A percentile compares a stretch with the other conserved stretches of the same genome.
These are phyloP conservation scores for Trypanosoma mega DNA, from an alignment of 208 protist species.

Conservation along the genomic window DNA sequence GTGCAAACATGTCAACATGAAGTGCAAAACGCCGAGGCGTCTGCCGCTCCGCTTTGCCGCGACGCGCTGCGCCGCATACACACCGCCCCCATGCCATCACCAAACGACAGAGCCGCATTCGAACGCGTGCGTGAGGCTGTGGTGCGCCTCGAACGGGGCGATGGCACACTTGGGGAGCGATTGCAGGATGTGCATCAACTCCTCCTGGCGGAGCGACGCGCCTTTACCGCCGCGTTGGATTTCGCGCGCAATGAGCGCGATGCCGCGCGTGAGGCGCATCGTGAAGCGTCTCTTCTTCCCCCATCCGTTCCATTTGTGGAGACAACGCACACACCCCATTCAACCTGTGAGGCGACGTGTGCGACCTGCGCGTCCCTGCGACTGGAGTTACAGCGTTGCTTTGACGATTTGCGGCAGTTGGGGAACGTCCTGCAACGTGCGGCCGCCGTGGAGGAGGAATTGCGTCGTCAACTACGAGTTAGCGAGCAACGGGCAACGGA, in stretches of 20 bases:
- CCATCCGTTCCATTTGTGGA: background rate
- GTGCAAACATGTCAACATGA: too few species aligned
- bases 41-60: too few species aligned
- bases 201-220: background rate
- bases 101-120: too few species aligned
- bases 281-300: slow-evolving; percentile 2
- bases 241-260: slow-evolving; percentile 17
- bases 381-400: slow-evolving; percentile 18
- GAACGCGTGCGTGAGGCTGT: too few species aligned
- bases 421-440: background rate
- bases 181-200: slow-evolving; percentile 1
- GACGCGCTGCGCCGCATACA: too few species aligned
- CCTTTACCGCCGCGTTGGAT: slow-evolving; percentile 2
- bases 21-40: too few species aligned
- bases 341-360: background rate
- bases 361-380: slow-evolving; percentile 14
- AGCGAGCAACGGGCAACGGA: background rate
- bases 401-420: slow-evolving; percentile 21
- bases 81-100: too few species aligned
- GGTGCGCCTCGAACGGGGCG: too few species aligned
- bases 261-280: slow-evolving; percentile 13
- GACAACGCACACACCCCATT: too few species aligned
- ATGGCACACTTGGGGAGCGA: background rate
- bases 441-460: background rate
- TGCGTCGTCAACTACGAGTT: slow-evolving; percentile 2